Evolutionary conservation across 148 eudicot species (phyloP), one percentile per base, ranked within the genome.

Genomic region (Amaranthus hypochondriacus): DNA sequence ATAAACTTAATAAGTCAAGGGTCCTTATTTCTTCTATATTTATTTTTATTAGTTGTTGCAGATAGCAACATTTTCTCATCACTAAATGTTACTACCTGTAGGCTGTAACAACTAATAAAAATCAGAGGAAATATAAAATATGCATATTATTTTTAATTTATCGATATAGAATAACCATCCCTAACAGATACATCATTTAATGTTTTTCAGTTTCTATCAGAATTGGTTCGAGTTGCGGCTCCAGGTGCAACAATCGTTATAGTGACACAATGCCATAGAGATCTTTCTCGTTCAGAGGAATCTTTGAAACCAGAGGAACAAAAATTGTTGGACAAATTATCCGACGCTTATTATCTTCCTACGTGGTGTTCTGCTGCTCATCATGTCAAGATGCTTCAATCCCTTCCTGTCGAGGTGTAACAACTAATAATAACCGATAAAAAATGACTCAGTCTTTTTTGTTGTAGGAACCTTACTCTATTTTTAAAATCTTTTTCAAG

Each of bases 221-320:
- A 95, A 70, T 83, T 95, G 83, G 92, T 79, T 53, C 84, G 99
- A 80, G 99, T 95, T 48, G 97, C 97, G 56, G 93, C 96, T 9
- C 97, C 99, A 0, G 96, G 97, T 53, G 99, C 85, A 43, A 92
- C 87, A 1, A 95, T 92, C 56, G 90, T 92, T n/a, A 83, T 95
- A 62, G 97, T 95, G 51, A 95, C 99, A 69, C 90, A 97, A 97
- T 95, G 99, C 78, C 98, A 95, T 61, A 89, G 99, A 72, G 89
- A 92, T 74, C 90, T 92, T 58, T 82, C 92, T 51, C 93, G 96
- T 59, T 76, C 83, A 6, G 99, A 90, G 75, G 84, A 87, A 73
- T 87, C 97, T n/a, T 78, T 95, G 75, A 77, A 69, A 9, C 87
- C 89, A 6, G 92, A 89, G 18, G 99, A 95, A 75, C 79, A 72